Conservation (phyloP, 805 yeast species). For the Zygosaccharomyces bailii region DNA sequence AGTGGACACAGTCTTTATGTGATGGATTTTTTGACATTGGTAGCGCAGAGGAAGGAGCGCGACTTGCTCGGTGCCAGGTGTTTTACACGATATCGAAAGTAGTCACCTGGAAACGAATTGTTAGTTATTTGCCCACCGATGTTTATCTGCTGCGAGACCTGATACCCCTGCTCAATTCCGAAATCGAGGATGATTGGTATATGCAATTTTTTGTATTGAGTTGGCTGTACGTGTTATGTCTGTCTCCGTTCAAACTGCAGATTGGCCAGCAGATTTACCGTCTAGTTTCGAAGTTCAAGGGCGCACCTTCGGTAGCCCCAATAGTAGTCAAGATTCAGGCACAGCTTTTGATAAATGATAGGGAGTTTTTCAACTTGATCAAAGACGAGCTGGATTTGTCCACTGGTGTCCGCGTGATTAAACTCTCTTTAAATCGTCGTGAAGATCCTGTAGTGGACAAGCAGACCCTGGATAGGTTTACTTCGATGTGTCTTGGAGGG, state of each 20-base stretch:
- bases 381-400: conserved; percentile 15
- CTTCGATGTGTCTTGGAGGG: conserved; percentile 8
- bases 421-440: conserved; percentile 6
- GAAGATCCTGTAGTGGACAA: conserved; percentile 9
- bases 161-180: conserved; percentile 23
- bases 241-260: conserved; percentile 70
- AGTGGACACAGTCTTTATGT: conserved; percentile 7
- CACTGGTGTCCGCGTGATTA: conserved; percentile 21
- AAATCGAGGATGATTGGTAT: conserved; percentile 40
- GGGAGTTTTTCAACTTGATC: conserved; percentile 14
- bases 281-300: conserved; percentile 35
- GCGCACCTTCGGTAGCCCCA: conserved; percentile 43
- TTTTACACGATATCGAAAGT: conserved; percentile 63
- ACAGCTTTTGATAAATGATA: conserved; percentile 31
- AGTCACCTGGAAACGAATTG: conserved; percentile 58
- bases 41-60: background rate
- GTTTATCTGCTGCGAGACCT: conserved; percentile 46
- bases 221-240: conserved; percentile 68
- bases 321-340: conserved; percentile 34
- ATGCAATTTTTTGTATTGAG: conserved; percentile 49
- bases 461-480: conserved; percentile 6
- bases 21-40: conserved; percentile 6
- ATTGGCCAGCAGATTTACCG: conserved; percentile 36
- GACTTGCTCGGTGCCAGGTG: conserved; percentile 30
- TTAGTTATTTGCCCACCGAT: conserved; percentile 59